A percentile compares a stretch with the other conserved stretches of the same genome.
These are phyloP conservation scores for Peterozyma toletana DNA, from an alignment of 805 yeast genomes.

Conservation along the genomic window DNA sequence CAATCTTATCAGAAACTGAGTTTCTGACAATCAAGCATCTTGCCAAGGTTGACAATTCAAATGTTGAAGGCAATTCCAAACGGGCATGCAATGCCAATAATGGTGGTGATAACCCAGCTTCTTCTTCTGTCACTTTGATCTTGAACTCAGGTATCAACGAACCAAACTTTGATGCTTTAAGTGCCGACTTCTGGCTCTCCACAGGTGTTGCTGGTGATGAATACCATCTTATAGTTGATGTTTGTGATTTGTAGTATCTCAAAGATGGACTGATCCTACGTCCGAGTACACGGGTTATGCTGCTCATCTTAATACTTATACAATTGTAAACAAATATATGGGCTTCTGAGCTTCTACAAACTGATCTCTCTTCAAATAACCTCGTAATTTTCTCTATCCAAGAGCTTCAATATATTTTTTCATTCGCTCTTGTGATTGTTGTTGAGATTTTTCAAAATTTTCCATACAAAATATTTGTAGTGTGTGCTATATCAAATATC, in stretches of 20 bases:
- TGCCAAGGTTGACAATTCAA: conserved; percentile 62
- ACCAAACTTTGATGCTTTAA: too few relatives aligned
- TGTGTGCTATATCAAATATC: too few relatives aligned
- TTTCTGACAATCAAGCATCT: conserved; percentile 53
- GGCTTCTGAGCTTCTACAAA: too few relatives aligned
- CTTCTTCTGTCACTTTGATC: conserved; percentile 35
- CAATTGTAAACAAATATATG: too few relatives aligned
- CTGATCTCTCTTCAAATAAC: too few relatives aligned
- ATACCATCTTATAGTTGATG: conserved; percentile 1
- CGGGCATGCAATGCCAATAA: conserved; percentile 75
- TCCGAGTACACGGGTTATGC: background rate
- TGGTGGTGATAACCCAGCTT: conserved; percentile 58
- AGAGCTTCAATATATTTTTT: too few relatives aligned
- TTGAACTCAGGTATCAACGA: conserved; percentile 2
- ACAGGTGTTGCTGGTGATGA: background rate
- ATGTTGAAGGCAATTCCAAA: conserved; percentile 51
- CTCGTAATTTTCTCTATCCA: too few relatives aligned
- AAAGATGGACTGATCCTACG: background rate
- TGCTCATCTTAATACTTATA: background rate
- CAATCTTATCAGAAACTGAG: conserved; percentile 31
- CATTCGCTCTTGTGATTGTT: too few relatives aligned
- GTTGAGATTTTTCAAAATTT: too few relatives aligned
- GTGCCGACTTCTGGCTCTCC: too few relatives aligned
- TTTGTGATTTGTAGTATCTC: background rate
- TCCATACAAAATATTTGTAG: too few relatives aligned